A percentile compares a stretch with the other conserved stretches of the same genome.
phyloP scores from a whole-genome alignment of 2,329 filamentous ascomycete genomes.

The Trichoderma sp. region DNA sequence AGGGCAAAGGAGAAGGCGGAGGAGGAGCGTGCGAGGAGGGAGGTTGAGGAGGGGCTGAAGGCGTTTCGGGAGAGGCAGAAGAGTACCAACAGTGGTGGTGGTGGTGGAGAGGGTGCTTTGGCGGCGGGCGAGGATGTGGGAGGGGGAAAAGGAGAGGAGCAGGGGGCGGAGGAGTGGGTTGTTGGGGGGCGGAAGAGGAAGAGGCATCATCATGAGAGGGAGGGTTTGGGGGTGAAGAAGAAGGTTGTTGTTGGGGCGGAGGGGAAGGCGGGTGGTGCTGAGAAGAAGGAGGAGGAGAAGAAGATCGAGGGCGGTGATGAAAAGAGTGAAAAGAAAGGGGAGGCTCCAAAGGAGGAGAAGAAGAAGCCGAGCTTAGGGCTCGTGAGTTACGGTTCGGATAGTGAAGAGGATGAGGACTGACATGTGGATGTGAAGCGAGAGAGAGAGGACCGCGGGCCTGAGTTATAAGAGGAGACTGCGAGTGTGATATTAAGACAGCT shows the following conservation, averaged over 20 bases:
- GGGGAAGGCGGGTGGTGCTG: conserved; percentile 23
- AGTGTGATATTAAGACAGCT: conserved; percentile 21
- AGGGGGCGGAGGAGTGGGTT: conserved; percentile 39
- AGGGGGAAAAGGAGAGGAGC: neutral
- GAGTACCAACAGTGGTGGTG: conserved; percentile 29
- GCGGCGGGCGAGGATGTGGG: conserved; percentile 35
- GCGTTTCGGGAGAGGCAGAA: conserved; percentile 58
- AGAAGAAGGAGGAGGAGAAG: neutral
- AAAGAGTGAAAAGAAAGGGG: conserved; percentile 32
- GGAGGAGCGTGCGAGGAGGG: conserved; percentile 56
- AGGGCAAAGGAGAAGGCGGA: conserved; percentile 52
- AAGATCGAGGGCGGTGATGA: neutral
- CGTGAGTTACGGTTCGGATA: conserved; percentile 61
- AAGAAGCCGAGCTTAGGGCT: conserved; percentile 44
- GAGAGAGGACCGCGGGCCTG: neutral
- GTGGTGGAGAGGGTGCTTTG: conserved; percentile 29
- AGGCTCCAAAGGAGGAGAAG: conserved; percentile 23
- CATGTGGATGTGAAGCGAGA: neutral
- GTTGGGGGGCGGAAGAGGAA: conserved; percentile 44
- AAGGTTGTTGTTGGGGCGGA: conserved; percentile 32
- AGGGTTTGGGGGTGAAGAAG: conserved; percentile 41
- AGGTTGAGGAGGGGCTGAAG: conserved; percentile 60
- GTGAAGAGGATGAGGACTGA: conserved; percentile 45
- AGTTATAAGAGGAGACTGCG: conserved; percentile 7
- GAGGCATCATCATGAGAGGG: conserved; percentile 38